Percentiles rank a stretch among this genome's conserved stretches.
These are phyloP conservation scores for Shiraia sp. DNA, from an alignment of 2,329 filamentous ascomycete genomes.

Conservation along the genomic window DNA sequence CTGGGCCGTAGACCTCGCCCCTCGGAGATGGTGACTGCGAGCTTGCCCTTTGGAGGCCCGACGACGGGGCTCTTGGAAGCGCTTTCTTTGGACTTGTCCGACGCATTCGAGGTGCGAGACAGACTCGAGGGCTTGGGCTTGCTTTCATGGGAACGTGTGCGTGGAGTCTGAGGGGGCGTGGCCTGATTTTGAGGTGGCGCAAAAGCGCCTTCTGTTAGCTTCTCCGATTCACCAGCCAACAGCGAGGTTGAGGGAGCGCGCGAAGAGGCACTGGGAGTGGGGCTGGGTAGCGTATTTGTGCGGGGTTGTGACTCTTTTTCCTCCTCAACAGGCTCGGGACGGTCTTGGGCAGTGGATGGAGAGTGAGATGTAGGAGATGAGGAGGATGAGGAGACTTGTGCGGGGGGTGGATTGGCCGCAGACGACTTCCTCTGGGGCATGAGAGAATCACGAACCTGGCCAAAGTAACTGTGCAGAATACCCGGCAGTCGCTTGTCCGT, in stretches of 20 bases:
- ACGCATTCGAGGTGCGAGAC: constrained; percentile 56
- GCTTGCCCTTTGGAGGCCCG: constrained; percentile 78
- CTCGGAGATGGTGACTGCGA: constrained; percentile 86
- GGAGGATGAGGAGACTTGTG: constrained; percentile 31
- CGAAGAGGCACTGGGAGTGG: constrained; percentile 52
- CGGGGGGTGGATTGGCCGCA: constrained; percentile 44
- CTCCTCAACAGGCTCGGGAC: constrained; percentile 16
- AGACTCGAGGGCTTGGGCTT: constrained; percentile 49
- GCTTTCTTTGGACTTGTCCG: constrained; percentile 44
- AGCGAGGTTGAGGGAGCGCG: constrained; percentile 59
- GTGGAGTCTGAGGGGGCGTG: constrained; percentile 85
- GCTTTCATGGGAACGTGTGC: constrained; percentile 75
- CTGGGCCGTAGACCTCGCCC: constrained; percentile 80
- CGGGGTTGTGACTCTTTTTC: constrained; percentile 35
- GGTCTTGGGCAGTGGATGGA: constrained; percentile 16
- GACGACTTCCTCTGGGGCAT: constrained; percentile 47
- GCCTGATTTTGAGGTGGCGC: constrained; percentile 72
- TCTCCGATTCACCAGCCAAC: constrained; percentile 71
- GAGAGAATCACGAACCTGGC: constrained; percentile 90
- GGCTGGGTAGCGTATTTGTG: constrained; percentile 58
- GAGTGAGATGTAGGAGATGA: too few relatives aligned
- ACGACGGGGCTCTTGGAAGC: constrained; percentile 62
- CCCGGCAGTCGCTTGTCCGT: constrained; percentile 93
- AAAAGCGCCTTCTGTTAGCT: constrained; percentile 83
- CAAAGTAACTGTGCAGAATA: constrained; percentile 95